These are phyloP conservation scores for Boletellus deceptivus DNA, from an alignment of 1,284 basidiomycete genomes.

Conservation along the genomic window DNA sequence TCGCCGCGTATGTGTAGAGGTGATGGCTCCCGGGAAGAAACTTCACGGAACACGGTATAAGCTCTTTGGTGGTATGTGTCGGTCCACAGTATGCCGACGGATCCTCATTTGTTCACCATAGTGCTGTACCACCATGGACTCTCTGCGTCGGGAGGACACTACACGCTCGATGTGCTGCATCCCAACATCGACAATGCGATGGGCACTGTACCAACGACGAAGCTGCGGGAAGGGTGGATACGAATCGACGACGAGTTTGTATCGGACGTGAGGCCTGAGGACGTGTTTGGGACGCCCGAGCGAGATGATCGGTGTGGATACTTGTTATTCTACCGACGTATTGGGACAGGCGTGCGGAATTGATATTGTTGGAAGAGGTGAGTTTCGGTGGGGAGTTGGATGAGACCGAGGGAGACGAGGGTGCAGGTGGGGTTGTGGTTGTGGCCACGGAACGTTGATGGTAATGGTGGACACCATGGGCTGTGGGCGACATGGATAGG, in stretches of 20 bases:
- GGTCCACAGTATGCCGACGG: no score
- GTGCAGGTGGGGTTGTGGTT: no score
- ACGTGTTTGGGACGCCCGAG: constrained; percentile 68
- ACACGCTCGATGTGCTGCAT: constrained; percentile 89
- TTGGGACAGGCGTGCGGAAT: constrained; percentile 24
- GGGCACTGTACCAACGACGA: constrained; percentile 24
- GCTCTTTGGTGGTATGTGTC: constrained; percentile 79
- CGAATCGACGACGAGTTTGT: constrained; percentile 92
- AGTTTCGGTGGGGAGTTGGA: no score
- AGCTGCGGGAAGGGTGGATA: constrained; percentile 71
- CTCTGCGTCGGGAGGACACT: constrained; percentile 91
- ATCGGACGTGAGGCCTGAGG: constrained; percentile 72
- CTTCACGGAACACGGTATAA: constrained; percentile 65
- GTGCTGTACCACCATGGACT: constrained; percentile 94
- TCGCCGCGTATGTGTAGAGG: constrained; percentile 41
- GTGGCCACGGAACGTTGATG: no score
- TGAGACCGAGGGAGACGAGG: no score
- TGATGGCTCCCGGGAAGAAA: constrained; percentile 61
- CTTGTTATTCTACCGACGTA: constrained; percentile 78
- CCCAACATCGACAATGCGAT: constrained; percentile 55
- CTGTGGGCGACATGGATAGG: no score
- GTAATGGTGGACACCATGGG: no score
- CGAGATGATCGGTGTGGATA: constrained; percentile 80
- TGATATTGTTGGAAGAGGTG: constrained; percentile 1
- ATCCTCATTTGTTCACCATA: constrained; percentile 24